These are phyloP conservation scores for Balakata baccata DNA, from an alignment of 345 rosid genomes.

Conservation along the genomic window DNA sequence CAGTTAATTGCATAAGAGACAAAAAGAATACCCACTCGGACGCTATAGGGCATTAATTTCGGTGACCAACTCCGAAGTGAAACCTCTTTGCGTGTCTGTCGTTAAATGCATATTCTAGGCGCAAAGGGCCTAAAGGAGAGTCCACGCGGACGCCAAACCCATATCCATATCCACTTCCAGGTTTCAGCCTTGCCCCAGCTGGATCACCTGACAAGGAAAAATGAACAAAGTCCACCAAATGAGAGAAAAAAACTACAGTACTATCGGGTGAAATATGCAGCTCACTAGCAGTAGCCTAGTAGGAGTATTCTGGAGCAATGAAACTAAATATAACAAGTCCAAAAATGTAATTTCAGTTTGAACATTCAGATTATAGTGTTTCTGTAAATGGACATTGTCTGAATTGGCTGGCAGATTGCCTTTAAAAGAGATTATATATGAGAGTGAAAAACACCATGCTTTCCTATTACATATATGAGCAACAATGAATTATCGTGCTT, in stretches of 20 bases:
- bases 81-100: conserved; percentile 60
- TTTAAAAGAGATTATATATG: background rate
- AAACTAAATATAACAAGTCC: background rate
- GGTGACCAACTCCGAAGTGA: conserved; percentile 90
- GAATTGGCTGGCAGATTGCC: background rate
- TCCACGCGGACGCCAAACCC: conserved; percentile 84
- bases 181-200: conserved; percentile 88
- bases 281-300: background rate
- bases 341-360: background rate
- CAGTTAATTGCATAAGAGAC: background rate
- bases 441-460: background rate
- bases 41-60: conserved; percentile 37
- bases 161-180: conserved; percentile 87
- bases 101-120: conserved; percentile 81
- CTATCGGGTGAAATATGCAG: background rate
- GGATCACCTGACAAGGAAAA: conserved; percentile 62
- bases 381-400: background rate
- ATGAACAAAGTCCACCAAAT: background rate
- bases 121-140: conserved; percentile 82
- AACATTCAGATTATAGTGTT: background rate
- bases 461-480: background rate
- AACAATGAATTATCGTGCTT: background rate
- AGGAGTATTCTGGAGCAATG: background rate
- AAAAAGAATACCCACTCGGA: background rate
- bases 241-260: background rate